Evolutionary conservation across 345 rosid genomes (phyloP), one percentile per base, ranked within the genome.

Genomic region (Rhizophora apiculata): DNA sequence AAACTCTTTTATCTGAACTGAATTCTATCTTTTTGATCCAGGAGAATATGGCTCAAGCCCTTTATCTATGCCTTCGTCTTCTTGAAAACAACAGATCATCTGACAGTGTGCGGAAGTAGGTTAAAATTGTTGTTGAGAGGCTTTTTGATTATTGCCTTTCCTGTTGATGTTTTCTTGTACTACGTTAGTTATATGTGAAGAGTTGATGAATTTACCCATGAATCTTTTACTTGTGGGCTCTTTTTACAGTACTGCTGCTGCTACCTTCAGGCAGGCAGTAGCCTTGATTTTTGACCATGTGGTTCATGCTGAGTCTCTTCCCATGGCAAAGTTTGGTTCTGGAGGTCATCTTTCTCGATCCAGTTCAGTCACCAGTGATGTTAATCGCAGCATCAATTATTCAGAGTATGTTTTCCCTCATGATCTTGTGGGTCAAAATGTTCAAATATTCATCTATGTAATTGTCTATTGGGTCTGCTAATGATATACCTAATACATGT

Each of bases 231-330:
- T 51, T 61, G 30, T 60, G 19, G 26, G 6, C 49, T 63, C 32
- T 26, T 74, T 77, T 78, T 80, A 62, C 84, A 94, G 99, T 72
- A 95, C 99, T 80, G 99, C 99, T 78, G 96, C 99, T 77, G 97
- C 97, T 79, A 95, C 99, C 72, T 90, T 92, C 85, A 86, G 97
- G 77, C 99, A 95, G 85, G 99, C 97, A 58, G 97, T 95, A 64
- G 99, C 99, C 34, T 78, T 95, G 80, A 84, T 92, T 78, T 90
- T 95, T 81, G 99, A 92, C 70, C 96, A 81, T 60, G 92, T 95
- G 77, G 87, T 87, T 85, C 76, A 73, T 39, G 89, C 84, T 5
- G 98, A 94, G 85, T 85, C 93, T 73, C 97, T 94, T 79, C 96
- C 95, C 57, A 79, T 67, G 54, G 87, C 59, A 32, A 91, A 94